Evolutionary conservation across 148 eudicot species (phyloP), one percentile per base, ranked within the genome.

Genomic region (Bassia scoparia): DNA sequence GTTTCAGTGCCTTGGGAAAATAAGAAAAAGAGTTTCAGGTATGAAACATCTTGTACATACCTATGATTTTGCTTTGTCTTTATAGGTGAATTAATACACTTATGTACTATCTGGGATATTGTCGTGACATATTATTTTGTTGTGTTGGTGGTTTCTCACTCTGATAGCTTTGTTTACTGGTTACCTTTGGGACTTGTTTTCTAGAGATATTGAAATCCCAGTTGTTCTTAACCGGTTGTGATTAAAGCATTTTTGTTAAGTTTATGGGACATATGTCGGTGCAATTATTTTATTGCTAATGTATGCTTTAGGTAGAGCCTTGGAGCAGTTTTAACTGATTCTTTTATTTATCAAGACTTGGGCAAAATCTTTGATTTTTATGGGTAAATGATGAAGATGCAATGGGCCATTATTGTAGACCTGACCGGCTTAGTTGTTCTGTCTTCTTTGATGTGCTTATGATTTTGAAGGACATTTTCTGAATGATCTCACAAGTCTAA

Each of bases 1-100:
- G 59, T 78, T 82, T 78, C 82, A 94, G 98, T 94, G 93, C 90
- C 87, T 91, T 65, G 93, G 97, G 70, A 91, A 79, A 81, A 91
- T 86, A 76, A 78, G 79, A 80, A 78, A 86, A 79, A 91, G 79
- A 60, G 35, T 48, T 61, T 38, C 88, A 81, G 96, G 98, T 94
- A 61, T 20, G 24, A 33, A 61, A 31, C 18, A 17, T 61, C 11
- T 14, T 4, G 7, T 3, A 59, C 20, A 29, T 14, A 29, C 20
- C 41, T 61, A 15, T 16, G 11, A 34, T 7, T 61, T 61, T 31
- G 65, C 24, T 2, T 33, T 61, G n/a, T 31, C 41, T 61, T 16
- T 34, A 17, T 61, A 21, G 20, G 35, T 59, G 63, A 59, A 30
- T 27, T 12, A 4, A 60, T 1, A 3, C 9, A 30, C 12, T 26